Evolutionary conservation across 495 filamentous ascomycete species (phyloP).

Genomic region (Podospora anserina): DNA sequence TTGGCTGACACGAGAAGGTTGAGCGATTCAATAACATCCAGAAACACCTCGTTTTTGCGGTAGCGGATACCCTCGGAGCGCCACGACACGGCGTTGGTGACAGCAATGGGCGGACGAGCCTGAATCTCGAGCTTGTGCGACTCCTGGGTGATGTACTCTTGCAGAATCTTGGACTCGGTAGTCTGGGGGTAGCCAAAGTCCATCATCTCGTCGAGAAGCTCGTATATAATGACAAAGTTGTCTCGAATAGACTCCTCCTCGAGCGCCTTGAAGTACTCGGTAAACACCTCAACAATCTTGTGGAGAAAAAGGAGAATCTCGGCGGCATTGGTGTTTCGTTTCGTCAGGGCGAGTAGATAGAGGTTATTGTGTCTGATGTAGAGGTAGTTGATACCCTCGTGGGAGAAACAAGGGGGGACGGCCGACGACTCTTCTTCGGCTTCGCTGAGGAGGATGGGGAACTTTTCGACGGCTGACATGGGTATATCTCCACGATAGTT

Average conservation of each 20-base stretch:
- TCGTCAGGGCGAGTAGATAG: conserved; percentile 95
- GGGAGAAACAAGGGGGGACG: conserved; percentile 96
- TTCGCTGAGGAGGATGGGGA: conserved; percentile 93
- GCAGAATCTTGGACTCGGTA: conserved; percentile 97
- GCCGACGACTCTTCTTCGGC: conserved; percentile 99
- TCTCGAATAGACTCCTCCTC: conserved; percentile 99
- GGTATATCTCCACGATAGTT: conserved; percentile 99
- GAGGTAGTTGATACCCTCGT: conserved; percentile 99
- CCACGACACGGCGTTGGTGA: conserved; percentile 98
- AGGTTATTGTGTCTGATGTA: conserved; percentile 99
- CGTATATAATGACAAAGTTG: conserved; percentile 99
- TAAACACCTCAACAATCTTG: conserved; percentile 97
- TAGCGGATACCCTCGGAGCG: conserved; percentile 97
- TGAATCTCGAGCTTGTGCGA: conserved; percentile 97
- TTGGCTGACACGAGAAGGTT: conserved; percentile 94
- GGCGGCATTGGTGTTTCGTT: conserved; percentile 98
- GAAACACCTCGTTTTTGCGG: conserved; percentile 98
- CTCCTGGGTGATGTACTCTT: conserved; percentile 99
- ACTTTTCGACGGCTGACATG: conserved; percentile 99
- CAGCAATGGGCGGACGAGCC: conserved; percentile 97
- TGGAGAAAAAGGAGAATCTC: conserved; percentile 98
- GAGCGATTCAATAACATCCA: conserved; percentile 95
- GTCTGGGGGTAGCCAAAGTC: conserved; percentile 99
- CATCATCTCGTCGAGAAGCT: conserved; percentile 99
- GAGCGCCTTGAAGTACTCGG: conserved; percentile 99